A percentile compares a stretch with the other conserved stretches of the same genome.
Conservation (phyloP, 805 yeast genomes). For the Pichia manshurica region DNA sequence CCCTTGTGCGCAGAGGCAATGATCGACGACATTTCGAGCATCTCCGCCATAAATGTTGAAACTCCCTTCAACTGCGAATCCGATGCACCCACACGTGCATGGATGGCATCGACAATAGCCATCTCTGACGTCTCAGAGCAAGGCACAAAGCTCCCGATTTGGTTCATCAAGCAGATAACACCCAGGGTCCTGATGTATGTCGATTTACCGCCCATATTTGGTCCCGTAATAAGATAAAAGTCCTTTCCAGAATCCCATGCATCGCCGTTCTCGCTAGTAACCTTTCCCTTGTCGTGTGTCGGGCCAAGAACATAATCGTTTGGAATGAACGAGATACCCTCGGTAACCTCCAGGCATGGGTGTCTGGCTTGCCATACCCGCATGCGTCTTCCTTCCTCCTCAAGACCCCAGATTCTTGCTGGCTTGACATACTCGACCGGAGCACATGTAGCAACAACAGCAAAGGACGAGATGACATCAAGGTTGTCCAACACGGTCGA, state of each 20-base stretch:
- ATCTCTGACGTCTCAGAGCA: constrained; percentile 66
- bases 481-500: constrained; percentile 61
- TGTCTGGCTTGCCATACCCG: constrained; percentile 76
- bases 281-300: background rate
- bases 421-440: constrained; percentile 81
- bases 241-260: constrained; percentile 39
- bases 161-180: constrained; percentile 79
- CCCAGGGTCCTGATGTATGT: constrained; percentile 90
- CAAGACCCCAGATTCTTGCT: constrained; percentile 42
- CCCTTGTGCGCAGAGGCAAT: constrained; percentile 70
- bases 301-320: constrained; percentile 65
- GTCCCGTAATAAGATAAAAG: constrained; percentile 86
- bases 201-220: constrained; percentile 97
- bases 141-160: constrained; percentile 87
- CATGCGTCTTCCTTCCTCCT: constrained; percentile 44
- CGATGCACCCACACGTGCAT: constrained; percentile 98
- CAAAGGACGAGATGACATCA: constrained; percentile 82
- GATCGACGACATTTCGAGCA: constrained; percentile 90
- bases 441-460: constrained; percentile 77
- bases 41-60: constrained; percentile 94
- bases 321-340: constrained; percentile 82
- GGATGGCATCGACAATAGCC: constrained; percentile 80
- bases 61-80: constrained; percentile 96
- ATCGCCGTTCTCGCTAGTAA: constrained; percentile 1
- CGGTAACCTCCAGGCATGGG: constrained; percentile 91